Conservation (phyloP, 2,329 filamentous ascomycete genomes). For the Zymoseptoria ardabiliae region DNA sequence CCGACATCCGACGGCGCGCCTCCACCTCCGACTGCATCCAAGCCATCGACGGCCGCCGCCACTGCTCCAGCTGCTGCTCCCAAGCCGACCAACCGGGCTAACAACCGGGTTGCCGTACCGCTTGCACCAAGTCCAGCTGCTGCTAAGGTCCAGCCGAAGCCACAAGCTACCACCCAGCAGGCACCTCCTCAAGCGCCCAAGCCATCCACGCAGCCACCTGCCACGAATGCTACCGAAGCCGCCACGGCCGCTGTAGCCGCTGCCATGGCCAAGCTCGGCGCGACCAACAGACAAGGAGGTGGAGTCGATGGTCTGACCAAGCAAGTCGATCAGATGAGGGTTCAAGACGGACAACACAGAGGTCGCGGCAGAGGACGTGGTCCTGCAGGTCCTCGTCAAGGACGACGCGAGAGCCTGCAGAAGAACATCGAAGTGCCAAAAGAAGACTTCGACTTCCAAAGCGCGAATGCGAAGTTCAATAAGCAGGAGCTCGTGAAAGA, state of each 20-base stretch:
- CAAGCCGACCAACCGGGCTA: slow-evolving; percentile 35
- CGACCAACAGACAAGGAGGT: slow-evolving; percentile 22
- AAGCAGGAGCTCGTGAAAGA: slow-evolving; percentile 83
- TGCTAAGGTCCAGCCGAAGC: slow-evolving; percentile 19
- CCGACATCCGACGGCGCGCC: slow-evolving; percentile 46
- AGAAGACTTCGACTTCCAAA: slow-evolving; percentile 87
- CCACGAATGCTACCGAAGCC: slow-evolving; percentile 56
- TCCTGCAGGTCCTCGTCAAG: slow-evolving; percentile 34
- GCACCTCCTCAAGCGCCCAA: slow-evolving; percentile 8
- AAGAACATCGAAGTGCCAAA: slow-evolving; percentile 73
- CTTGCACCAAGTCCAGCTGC: slow-evolving; percentile 41
- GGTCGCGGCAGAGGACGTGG: slow-evolving; percentile 44
- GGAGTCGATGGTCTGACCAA: slow-evolving; percentile 62
- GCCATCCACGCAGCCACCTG: slow-evolving; percentile 11
- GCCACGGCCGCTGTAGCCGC: slow-evolving; percentile 72
- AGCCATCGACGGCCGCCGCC: slow-evolving; percentile 55
- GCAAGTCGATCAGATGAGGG: slow-evolving; percentile 69
- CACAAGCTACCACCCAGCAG: slow-evolving; percentile 8
- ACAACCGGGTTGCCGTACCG: slow-evolving; percentile 53
- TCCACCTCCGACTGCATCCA: slow-evolving; percentile 60
- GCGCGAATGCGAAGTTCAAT: slow-evolving; percentile 81
- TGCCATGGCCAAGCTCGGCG: slow-evolving; percentile 66
- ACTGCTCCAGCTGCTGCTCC: slow-evolving; percentile 41
- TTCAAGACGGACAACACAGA: slow-evolving; percentile 25
- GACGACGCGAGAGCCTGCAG: slow-evolving; percentile 28